Conservation (phyloP, 306 rosid genomes). For the Luffa aegyptiaca region DNA sequence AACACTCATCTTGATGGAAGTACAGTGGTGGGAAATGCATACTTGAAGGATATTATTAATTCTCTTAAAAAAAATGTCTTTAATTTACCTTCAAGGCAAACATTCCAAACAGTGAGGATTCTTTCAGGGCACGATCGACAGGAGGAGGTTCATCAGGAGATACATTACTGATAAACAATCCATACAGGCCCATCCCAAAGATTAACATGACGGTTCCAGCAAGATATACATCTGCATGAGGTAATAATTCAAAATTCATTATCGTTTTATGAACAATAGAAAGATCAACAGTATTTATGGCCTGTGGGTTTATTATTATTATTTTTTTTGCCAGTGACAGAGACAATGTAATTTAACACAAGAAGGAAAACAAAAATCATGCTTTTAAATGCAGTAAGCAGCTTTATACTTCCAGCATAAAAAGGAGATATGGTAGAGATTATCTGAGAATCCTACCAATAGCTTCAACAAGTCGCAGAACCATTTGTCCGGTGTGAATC, state of each 20-base stretch:
- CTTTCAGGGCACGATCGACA: constrained; percentile 63
- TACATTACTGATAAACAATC: constrained; percentile 74
- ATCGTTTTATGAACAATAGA: constrained; percentile 4
- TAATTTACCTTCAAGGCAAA: constrained; percentile 74
- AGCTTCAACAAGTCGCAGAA: constrained; percentile 83
- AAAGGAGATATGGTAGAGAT: background rate
- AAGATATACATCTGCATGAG: constrained; percentile 86
- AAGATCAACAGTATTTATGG: background rate
- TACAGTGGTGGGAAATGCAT: background rate
- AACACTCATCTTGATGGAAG: background rate
- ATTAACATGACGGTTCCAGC: constrained; percentile 98
- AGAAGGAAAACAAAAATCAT: background rate
- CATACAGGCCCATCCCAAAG: constrained; percentile 89
- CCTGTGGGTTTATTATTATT: background rate
- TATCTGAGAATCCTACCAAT: constrained; percentile 42
- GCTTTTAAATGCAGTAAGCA: background rate
- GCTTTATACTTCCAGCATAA: background rate
- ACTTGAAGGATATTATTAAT: background rate
- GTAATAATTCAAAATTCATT: constrained; percentile 5
- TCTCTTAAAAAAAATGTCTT: background rate
- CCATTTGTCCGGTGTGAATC: constrained; percentile 84
- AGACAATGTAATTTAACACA: background rate
- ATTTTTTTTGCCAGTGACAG: background rate
- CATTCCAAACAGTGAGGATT: constrained; percentile 93
- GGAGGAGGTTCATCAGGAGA: constrained; percentile 38